phyloP scores from a whole-genome alignment of 148 eudicot species.

The Silene conica region DNA sequence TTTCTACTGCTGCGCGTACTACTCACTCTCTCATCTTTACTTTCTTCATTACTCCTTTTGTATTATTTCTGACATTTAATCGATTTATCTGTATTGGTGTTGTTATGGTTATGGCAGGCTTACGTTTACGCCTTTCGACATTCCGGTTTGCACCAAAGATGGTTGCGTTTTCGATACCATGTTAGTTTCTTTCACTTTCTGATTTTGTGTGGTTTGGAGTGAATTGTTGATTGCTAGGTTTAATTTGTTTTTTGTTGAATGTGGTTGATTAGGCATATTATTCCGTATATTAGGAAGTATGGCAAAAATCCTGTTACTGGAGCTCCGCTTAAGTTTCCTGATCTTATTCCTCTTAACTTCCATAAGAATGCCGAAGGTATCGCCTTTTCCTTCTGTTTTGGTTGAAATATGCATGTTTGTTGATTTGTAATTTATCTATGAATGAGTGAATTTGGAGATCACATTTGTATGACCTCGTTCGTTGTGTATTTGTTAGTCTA shows the following conservation, averaged over 20 bases:
- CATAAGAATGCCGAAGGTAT: slow-evolving; percentile 89
- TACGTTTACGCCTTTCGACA: slow-evolving; percentile 89
- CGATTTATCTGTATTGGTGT: too few species aligned
- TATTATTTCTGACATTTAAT: too few species aligned
- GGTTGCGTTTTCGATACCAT: slow-evolving; percentile 82
- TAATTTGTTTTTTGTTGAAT: slow-evolving; percentile 9
- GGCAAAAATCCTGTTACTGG: slow-evolving; percentile 95
- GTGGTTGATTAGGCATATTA: slow-evolving; percentile 53
- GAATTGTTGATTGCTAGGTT: not conserved
- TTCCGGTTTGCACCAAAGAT: slow-evolving; percentile 73
- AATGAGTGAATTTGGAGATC: too few species aligned
- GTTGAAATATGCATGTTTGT: too few species aligned
- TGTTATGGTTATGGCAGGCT: slow-evolving; percentile 58
- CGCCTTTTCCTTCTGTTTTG: too few species aligned
- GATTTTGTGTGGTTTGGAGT: not conserved
- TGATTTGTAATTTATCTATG: too few species aligned
- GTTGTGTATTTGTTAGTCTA: too few species aligned
- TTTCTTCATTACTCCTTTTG: not conserved
- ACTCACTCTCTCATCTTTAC: not conserved
- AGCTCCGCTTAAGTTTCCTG: slow-evolving; percentile 58
- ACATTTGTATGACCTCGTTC: too few species aligned
- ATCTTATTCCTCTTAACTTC: slow-evolving; percentile 77
- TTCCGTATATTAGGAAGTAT: slow-evolving; percentile 74
- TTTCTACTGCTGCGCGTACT: slow-evolving; percentile 95
- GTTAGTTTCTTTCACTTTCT: slow-evolving; percentile 33